Evolutionary conservation across 768 basidiomycete genomes (phyloP).

Genomic region (Mycena maculata): DNA sequence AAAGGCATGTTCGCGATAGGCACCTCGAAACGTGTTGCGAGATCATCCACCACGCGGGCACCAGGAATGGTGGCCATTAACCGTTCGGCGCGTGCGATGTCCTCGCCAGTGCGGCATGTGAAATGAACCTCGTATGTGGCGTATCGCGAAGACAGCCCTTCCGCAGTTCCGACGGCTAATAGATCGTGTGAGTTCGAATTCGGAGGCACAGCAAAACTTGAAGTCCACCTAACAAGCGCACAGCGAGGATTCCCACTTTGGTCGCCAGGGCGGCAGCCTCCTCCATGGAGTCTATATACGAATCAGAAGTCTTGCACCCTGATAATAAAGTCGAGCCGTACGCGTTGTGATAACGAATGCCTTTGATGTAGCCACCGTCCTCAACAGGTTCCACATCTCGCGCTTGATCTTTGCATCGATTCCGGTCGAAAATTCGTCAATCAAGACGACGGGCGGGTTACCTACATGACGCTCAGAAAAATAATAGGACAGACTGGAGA

Average conservation of each 20-base stretch:
- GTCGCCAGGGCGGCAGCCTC: constrained; percentile 7
- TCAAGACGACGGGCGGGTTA: constrained; percentile 80
- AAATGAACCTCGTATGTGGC: constrained; percentile 70
- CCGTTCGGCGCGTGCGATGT: constrained; percentile 55
- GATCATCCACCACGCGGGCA: constrained; percentile 66
- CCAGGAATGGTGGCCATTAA: constrained; percentile 67
- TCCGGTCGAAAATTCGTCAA: constrained; percentile 87
- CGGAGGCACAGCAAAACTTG: neutral
- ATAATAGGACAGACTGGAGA: neutral
- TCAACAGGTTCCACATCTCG: constrained; percentile 82
- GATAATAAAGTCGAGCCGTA: constrained; percentile 71
- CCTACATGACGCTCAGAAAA: constrained; percentile 1
- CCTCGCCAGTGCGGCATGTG: constrained; percentile 61
- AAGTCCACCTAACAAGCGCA: neutral
- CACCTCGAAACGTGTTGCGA: constrained; percentile 74
- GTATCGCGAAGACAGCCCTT: constrained; percentile 1
- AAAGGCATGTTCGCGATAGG: constrained; percentile 58
- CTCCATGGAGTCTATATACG: constrained; percentile 4
- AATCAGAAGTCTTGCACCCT: neutral
- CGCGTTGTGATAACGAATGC: constrained; percentile 81
- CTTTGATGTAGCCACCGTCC: constrained; percentile 72
- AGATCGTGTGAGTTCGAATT: neutral
- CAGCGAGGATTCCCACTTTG: neutral
- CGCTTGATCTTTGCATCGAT: constrained; percentile 86
- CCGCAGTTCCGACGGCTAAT: constrained; percentile 5